Evolutionary conservation across 2,329 filamentous ascomycete genomes (phyloP), one percentile per base, ranked within the genome.

Genomic region (Elsinoe perseae): DNA sequence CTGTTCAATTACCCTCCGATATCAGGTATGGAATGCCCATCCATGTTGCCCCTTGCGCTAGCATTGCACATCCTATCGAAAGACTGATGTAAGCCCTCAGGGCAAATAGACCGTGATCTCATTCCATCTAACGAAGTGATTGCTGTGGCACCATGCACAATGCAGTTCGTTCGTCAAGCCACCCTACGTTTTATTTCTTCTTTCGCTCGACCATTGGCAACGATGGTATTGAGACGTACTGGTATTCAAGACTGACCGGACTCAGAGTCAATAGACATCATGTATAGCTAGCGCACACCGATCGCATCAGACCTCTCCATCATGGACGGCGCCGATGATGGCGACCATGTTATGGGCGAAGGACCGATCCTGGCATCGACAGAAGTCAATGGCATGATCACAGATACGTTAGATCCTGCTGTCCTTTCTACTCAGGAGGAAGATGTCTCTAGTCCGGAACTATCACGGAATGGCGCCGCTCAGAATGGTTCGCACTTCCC

Each of bases 301-400:
- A 12, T 14, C 32, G 5, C 10, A 3, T 14, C 32, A 7, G 5
- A 36, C 32, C 9, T 36, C 32, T 36, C 10, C 14, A 56, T 18
- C 25, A 56, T 56, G 53, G 53, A 56, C 30, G 42, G 28, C 21
- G 40, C 16, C 40, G 40, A 32, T 5, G 38, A 56, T 36, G 27
- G 36, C 21, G 53, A 56, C 30, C 53, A 56, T 44, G 14, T 48
- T 42, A 56, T 56, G 53, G 38, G 28, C 20, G 53, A 56, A 21
- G 53, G 25, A 12, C 23, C 18, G 9, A 46, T 36, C 36, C 25
- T 56, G 12, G 38, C 42, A 2, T 56, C 53, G 5, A 48, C 28
- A 36, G 53, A 44, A 42, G 27, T 44, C 14, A 56, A 56, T 28
- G 53, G 53, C 53, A 48, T 48, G 25, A 48, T 56, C 14, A 10